Percentiles rank a stretch among this genome's conserved stretches.
These are phyloP conservation scores for Houttuynia cordata DNA, from an alignment of 164 flowering plant species.

Conservation along the genomic window DNA sequence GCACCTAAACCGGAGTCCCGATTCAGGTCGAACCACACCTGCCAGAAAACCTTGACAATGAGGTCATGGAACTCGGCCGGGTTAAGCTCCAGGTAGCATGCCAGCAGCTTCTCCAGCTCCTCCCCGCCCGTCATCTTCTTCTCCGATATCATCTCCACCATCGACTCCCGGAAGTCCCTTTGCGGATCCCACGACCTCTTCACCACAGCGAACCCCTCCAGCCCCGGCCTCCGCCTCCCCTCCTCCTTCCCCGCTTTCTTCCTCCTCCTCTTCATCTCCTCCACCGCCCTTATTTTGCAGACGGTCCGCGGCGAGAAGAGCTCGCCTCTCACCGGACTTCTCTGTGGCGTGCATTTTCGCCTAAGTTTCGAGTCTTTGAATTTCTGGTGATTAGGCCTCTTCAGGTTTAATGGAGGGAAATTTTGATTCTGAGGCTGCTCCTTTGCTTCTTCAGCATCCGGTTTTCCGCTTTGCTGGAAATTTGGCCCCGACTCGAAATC, in stretches of 20 bases:
- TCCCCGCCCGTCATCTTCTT: conserved; percentile 35
- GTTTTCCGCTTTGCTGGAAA: background rate
- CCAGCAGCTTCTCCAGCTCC: conserved; percentile 75
- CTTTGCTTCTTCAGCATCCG: background rate
- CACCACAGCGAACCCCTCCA: conserved; percentile 61
- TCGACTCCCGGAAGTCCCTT: conserved; percentile 74
- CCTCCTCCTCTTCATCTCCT: conserved; percentile 48
- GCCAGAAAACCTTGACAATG: conserved; percentile 63
- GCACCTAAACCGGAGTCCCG: conserved; percentile 10
- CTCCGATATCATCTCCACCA: conserved; percentile 84
- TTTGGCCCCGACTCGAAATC: conserved; percentile 1
- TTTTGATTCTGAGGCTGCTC: background rate
- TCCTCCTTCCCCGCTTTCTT: too few species aligned
- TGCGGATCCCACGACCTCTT: conserved; percentile 60
- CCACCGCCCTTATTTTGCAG: conserved; percentile 54
- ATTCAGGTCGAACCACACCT: conserved; percentile 64
- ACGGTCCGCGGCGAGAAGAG: conserved; percentile 39
- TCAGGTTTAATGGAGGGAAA: background rate
- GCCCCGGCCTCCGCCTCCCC: conserved; percentile 9
- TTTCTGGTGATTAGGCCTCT: background rate
- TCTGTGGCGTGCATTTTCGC: conserved; percentile 19
- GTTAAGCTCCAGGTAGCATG: conserved; percentile 70
- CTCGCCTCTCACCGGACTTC: conserved; percentile 27
- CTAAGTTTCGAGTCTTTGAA: background rate
- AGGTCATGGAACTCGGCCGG: conserved; percentile 64